Percentiles rank a stretch among this genome's conserved stretches.
Evolutionary conservation across 2,329 filamentous ascomycete genomes (phyloP).

Genomic region (Colletotrichum camelliae): DNA sequence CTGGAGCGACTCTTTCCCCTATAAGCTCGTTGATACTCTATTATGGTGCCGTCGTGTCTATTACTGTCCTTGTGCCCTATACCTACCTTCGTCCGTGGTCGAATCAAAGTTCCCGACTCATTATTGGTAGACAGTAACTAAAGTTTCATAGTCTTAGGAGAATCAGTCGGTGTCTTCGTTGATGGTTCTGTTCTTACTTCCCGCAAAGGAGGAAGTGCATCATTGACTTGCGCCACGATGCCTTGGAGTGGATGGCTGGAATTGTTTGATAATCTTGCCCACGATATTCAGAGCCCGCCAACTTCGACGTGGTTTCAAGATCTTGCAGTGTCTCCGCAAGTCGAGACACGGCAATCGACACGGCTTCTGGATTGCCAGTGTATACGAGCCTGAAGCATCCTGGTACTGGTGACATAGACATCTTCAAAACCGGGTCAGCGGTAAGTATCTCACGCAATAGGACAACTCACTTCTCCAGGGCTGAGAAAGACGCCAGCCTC

Average conservation of each 20-base stretch:
- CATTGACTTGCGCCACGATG: not conserved
- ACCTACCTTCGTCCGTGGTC: not conserved
- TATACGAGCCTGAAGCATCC: not conserved
- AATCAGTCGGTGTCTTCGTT: not conserved
- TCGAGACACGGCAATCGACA: not conserved
- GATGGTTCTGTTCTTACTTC: not conserved
- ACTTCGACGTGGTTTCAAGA: not conserved
- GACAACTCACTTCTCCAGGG: not conserved
- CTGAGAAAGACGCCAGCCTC: constrained; percentile 2
- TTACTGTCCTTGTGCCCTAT: not conserved
- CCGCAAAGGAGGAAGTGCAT: not conserved
- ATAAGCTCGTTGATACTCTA: fast-evolving
- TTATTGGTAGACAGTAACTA: not conserved
- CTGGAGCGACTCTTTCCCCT: not conserved
- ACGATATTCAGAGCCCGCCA: not conserved
- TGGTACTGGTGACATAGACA: not conserved
- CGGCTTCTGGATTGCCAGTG: not conserved
- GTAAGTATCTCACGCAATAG: no score
- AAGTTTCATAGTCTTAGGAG: not conserved
- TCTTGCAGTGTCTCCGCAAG: not conserved
- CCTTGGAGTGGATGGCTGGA: no score
- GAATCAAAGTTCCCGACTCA: not conserved
- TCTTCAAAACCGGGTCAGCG: not conserved
- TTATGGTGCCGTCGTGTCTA: not conserved
- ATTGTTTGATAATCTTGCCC: not conserved